phyloP scores from a whole-genome alignment of 2,329 filamentous ascomycete species.

The Claviceps arundinis region DNA sequence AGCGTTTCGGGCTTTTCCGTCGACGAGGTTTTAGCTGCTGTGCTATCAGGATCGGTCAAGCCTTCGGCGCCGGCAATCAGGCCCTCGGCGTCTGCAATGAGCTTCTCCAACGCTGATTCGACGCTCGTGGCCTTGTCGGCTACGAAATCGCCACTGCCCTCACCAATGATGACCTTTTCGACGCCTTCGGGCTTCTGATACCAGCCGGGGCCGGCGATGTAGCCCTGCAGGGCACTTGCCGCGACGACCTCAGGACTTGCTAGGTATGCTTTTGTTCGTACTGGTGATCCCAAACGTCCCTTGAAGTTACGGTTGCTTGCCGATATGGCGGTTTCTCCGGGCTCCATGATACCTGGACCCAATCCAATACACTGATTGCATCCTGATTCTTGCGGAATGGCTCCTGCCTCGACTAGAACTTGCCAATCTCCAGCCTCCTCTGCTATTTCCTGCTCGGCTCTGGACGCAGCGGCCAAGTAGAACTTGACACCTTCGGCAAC shows the following conservation, averaged over 20 bases:
- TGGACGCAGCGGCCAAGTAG: conserved; percentile 77
- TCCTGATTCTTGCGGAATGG: conserved; percentile 15
- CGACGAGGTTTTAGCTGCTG: neutral
- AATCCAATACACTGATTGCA: conserved; percentile 77
- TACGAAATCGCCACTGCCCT: conserved; percentile 49
- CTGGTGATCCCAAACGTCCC: conserved; percentile 27
- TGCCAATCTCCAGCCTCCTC: conserved; percentile 79
- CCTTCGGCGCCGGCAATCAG: conserved; percentile 43
- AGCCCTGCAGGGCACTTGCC: conserved; percentile 65
- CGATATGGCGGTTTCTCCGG: conserved; percentile 74
- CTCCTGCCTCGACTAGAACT: conserved; percentile 31
- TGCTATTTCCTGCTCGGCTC: conserved; percentile 59
- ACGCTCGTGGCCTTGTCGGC: conserved; percentile 38
- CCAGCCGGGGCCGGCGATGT: conserved; percentile 63
- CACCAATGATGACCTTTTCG: conserved; percentile 53
- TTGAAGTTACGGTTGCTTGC: conserved; percentile 92
- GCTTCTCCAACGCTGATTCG: conserved; percentile 57
- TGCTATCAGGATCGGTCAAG: conserved; percentile 16
- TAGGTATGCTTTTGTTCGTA: conserved; percentile 40
- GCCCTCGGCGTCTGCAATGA: conserved; percentile 55
- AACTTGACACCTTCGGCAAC: conserved; percentile 65
- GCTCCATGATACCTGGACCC: conserved; percentile 62
- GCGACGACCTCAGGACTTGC: conserved; percentile 78
- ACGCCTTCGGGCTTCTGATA: conserved; percentile 61
- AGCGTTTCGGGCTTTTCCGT: neutral